phyloP scores from a whole-genome alignment of 345 rosid genomes.

The Eucalyptus microcorys region DNA sequence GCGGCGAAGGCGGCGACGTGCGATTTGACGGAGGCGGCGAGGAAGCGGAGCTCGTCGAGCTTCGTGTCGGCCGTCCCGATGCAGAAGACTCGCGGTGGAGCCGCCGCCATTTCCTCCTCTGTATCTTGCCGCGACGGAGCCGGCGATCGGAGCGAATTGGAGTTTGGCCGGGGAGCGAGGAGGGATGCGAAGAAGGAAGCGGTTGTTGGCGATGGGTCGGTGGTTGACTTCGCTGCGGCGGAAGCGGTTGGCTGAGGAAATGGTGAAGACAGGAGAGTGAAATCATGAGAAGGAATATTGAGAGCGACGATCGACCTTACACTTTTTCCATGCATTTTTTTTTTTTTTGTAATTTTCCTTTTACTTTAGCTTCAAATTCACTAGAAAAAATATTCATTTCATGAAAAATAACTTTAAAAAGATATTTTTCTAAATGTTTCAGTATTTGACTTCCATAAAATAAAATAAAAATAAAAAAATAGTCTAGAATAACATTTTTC shows the following conservation, averaged over 20 bases:
- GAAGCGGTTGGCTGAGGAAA: not conserved
- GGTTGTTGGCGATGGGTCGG: not conserved
- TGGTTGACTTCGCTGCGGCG: not conserved
- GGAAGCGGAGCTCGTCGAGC: constrained; percentile 71
- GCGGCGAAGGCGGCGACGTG: constrained; percentile 29
- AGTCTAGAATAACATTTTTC: too few relatives aligned
- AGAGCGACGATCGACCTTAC: accelerated
- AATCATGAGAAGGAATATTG: not conserved
- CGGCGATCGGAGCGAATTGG: accelerated
- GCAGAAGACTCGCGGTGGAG: constrained; percentile 41
- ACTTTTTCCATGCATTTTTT: not conserved
- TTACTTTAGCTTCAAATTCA: not conserved
- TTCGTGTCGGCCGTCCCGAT: constrained; percentile 84
- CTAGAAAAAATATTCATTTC: too few relatives aligned
- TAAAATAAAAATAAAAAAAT: too few relatives aligned
- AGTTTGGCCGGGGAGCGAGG: not conserved
- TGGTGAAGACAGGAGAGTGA: not conserved
- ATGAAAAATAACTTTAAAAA: too few relatives aligned
- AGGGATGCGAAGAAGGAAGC: not conserved
- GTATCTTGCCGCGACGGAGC: not conserved
- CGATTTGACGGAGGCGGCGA: constrained; percentile 53
- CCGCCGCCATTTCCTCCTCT: not conserved
- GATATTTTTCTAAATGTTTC: too few relatives aligned
- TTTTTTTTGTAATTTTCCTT: too few relatives aligned
- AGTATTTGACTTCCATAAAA: too few relatives aligned